Evolutionary conservation across 1,284 basidiomycete genomes (phyloP).

Genomic region (Ceratobasidium sp.): DNA sequence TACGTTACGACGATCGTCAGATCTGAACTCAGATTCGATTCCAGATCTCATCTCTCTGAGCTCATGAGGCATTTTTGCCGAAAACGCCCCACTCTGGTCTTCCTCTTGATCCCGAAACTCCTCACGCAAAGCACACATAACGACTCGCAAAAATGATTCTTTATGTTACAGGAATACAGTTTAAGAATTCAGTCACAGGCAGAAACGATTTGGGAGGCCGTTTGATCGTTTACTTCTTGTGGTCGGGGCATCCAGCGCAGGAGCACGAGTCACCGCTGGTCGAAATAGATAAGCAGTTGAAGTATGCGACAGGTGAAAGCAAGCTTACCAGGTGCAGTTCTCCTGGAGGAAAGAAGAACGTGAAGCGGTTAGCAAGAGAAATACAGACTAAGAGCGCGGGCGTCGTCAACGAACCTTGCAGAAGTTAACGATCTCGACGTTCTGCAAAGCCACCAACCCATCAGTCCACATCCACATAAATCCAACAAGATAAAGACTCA

Average conservation of each 20-base stretch:
- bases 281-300: neutral
- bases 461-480: neutral
- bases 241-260: slow-evolving; percentile 12
- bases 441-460: neutral
- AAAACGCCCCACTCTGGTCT: too few species aligned
- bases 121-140: too few species aligned
- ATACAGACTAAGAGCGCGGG: neutral
- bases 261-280: slow-evolving; percentile 11
- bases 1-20: too few species aligned
- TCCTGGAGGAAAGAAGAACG: neutral
- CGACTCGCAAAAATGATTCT: too few species aligned
- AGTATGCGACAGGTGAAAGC: neutral
- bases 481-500: slow-evolving; percentile 14
- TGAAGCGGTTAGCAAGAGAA: neutral
- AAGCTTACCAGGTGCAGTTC: slow-evolving; percentile 21
- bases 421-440: slow-evolving; percentile 37
- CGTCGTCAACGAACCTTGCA: slow-evolving; percentile 16
- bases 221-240: slow-evolving; percentile 26
- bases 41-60: too few species aligned
- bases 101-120: too few species aligned
- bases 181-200: too few species aligned
- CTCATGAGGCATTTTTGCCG: too few species aligned
- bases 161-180: too few species aligned
- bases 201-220: too few species aligned
- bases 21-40: too few species aligned